Percentiles rank a stretch among this genome's conserved stretches.
These are phyloP conservation scores for Wickerhamomyces bovis DNA, from an alignment of 805 yeast species.

Conservation along the genomic window DNA sequence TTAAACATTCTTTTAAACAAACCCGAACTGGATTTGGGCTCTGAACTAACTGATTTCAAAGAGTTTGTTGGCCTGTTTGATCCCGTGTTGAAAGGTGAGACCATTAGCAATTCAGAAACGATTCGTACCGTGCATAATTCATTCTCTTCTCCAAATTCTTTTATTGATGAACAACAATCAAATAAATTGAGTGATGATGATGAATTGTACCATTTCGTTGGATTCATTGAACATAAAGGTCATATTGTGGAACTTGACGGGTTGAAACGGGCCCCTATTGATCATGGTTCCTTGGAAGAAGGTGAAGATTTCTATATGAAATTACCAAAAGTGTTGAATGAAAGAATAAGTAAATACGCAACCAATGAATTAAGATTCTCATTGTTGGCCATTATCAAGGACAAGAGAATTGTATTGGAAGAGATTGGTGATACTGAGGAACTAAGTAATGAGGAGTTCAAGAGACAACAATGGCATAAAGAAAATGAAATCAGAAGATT, in stretches of 20 bases:
- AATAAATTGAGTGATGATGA: constrained; percentile 34
- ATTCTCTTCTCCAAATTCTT: constrained; percentile 48
- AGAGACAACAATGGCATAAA: constrained; percentile 45
- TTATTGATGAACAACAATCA: constrained; percentile 35
- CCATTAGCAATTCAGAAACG: constrained; percentile 51
- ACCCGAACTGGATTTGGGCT: constrained; percentile 40
- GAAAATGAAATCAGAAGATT: constrained; percentile 51
- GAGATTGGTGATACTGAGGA: constrained; percentile 35
- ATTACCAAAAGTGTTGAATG: constrained; percentile 38
- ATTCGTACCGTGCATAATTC: constrained; percentile 56
- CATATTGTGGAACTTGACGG: constrained; percentile 59
- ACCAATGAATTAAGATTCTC: constrained; percentile 50
- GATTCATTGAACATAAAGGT: constrained; percentile 40
- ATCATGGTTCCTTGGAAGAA: constrained; percentile 38
- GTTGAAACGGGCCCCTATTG: constrained; percentile 47
- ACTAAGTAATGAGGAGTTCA: constrained; percentile 34
- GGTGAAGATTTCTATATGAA: constrained; percentile 33
- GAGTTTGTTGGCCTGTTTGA: constrained; percentile 49
- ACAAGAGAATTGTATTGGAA: constrained; percentile 35
- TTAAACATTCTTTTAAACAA: constrained; percentile 47
- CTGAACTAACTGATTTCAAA: constrained; percentile 40
- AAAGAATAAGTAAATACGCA: constrained; percentile 41
- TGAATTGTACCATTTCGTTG: constrained; percentile 56
- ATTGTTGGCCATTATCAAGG: constrained; percentile 45
- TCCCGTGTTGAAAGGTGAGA: constrained; percentile 52